Conservation (phyloP, 805 yeast genomes). For the Lachancea cidri region DNA sequence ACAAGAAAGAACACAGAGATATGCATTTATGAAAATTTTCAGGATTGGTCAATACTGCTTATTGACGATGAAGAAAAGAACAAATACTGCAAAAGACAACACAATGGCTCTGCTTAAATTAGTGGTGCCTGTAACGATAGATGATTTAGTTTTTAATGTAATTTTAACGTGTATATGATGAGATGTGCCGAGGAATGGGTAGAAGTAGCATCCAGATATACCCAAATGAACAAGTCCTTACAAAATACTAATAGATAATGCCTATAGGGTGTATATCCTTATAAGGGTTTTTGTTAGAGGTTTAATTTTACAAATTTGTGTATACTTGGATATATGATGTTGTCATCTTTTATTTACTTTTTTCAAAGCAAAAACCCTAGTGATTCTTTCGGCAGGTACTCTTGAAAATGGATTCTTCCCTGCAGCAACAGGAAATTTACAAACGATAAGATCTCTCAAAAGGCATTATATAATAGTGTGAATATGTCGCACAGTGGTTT, state of each 20-base stretch:
- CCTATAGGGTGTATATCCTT: no score
- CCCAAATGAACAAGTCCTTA: no score
- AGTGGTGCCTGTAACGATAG: neutral
- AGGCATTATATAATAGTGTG: no score
- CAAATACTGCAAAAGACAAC: slow-evolving; percentile 29
- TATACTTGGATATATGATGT: no score
- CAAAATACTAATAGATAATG: no score
- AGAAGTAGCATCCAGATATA: no score
- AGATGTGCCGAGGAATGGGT: neutral
- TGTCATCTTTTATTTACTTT: no score
- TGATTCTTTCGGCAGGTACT: neutral
- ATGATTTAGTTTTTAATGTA: neutral
- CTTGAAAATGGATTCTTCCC: neutral
- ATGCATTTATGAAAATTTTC: slow-evolving; percentile 29
- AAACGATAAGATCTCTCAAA: no score
- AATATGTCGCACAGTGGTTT: slow-evolving; percentile 25
- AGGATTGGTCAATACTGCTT: slow-evolving; percentile 28
- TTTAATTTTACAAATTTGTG: no score
- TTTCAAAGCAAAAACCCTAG: neutral
- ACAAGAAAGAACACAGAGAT: slow-evolving; percentile 28
- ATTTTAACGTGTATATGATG: neutral
- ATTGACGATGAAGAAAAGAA: slow-evolving; percentile 30
- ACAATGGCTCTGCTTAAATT: slow-evolving; percentile 1
- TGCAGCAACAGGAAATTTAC: no score
- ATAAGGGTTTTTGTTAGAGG: no score